Base-by-base conservation (phyloP, 1,139 yeast species). In the Arxiozyma slooffiae region DNA sequence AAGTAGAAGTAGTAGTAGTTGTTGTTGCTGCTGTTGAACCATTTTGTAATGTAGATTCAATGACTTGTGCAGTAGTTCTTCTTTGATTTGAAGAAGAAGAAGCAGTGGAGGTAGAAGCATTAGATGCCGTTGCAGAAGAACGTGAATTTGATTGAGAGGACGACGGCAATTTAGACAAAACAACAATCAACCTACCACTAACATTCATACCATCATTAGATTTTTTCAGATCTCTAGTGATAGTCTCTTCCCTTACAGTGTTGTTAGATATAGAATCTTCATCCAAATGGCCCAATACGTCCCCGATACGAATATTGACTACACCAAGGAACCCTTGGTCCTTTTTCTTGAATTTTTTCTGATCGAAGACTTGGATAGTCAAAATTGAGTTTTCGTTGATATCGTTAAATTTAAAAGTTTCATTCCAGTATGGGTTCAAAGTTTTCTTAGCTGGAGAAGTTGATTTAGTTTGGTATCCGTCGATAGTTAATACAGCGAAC, bases 291-390 rank as follows among this genome's bases (percentile, higher is more conserved):
- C 67, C 95, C 54, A 92, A 78, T 41, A 87, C 90, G 67, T 92
- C 97, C 46, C 95, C 94, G 43, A 90, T 80, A 60, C 95, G 77
- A 49, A 92, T 79, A 69, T 92, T 94, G 53, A 94, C 94, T 21
- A 92, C 98, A 53, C 99, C 99, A 49, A 92, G 74, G 61, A 92
- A 92, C n/a, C 98, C 98, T 69, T 92, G 98, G 67, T 92, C 98
- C 77, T 89, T 90, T 82, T 89, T 89, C 68, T 92, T 92, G 73
- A 92, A 92, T 70, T 92, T 92, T 67, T 89, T 90, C 69, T 90
- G 97, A 68, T 92, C 98, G 70, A 94, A 92, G 17, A 92, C 94
- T 68, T 92, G 98, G 56, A 92, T 82, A 8, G 94, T 96, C 52
- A 92, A 74, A 45, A 90, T 87, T 20, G 95, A 85, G 60, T 86